These are phyloP conservation scores for Coprinellus aureogranulatus DNA, from an alignment of 768 basidiomycete species.

Conservation along the genomic window DNA sequence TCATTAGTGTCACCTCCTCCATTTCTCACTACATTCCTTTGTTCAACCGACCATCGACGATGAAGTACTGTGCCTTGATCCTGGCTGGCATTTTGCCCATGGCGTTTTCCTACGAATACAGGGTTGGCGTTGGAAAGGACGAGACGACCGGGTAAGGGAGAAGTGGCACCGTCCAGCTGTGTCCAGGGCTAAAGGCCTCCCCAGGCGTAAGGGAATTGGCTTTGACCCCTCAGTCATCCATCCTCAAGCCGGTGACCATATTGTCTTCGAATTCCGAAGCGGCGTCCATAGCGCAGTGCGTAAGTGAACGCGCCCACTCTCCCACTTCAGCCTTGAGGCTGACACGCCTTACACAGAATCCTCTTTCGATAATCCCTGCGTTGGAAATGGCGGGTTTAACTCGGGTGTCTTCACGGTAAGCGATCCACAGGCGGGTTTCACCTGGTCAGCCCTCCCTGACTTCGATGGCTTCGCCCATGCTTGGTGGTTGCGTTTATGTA, in stretches of 20 bases:
- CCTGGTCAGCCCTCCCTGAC: neutral
- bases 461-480: neutral
- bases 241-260: slow-evolving; percentile 32
- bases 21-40: neutral
- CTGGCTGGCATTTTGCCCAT: slow-evolving; percentile 21
- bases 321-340: neutral
- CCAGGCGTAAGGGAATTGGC: slow-evolving; percentile 38
- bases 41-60: neutral
- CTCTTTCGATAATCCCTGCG: slow-evolving; percentile 37
- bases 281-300: slow-evolving; percentile 39
- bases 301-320: slow-evolving; percentile 19
- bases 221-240: slow-evolving; percentile 41
- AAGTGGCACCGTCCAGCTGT: neutral
- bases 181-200: neutral
- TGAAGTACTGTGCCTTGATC: slow-evolving; percentile 5
- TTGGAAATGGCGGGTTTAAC: slow-evolving; percentile 31
- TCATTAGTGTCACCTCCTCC: neutral
- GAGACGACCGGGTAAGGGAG: slow-evolving; percentile 36
- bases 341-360: slow-evolving; percentile 25
- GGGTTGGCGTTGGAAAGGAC: slow-evolving; percentile 40
- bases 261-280: slow-evolving; percentile 37
- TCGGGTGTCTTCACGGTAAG: slow-evolving; percentile 34
- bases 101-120: slow-evolving; percentile 28
- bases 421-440: neutral
- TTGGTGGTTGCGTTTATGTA: slow-evolving; percentile 7